Conservation (phyloP, 2,329 filamentous ascomycete genomes). For the Rhexocercosporidium sp. region DNA sequence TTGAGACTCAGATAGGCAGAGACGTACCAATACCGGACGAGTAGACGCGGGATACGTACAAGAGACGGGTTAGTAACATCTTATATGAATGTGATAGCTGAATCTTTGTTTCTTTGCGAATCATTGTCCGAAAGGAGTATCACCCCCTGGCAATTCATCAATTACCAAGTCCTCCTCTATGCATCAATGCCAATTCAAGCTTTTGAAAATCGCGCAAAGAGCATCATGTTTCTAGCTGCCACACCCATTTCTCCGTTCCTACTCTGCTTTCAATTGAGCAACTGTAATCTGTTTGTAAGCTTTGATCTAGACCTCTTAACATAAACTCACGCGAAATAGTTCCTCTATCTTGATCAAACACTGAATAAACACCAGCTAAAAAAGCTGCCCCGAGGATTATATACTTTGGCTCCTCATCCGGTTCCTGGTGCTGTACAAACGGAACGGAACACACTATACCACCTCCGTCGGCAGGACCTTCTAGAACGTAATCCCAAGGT, state of each 20-base stretch:
- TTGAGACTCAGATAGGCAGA: too few species aligned
- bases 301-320: conserved; percentile 1
- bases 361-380: conserved; percentile 5
- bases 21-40: too few species aligned
- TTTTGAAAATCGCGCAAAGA: too few species aligned
- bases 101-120: too few species aligned
- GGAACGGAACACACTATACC: background rate
- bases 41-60: too few species aligned
- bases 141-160: too few species aligned
- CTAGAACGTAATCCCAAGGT: conserved; percentile 4
- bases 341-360: conserved; percentile 5
- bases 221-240: too few species aligned
- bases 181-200: too few species aligned
- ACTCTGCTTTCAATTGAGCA: conserved; percentile 3
- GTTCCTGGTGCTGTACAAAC: background rate
- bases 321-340: background rate
- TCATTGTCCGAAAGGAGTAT: too few species aligned
- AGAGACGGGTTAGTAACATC: too few species aligned
- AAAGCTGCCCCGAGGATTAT: conserved; percentile 1
- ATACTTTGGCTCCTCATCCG: conserved; percentile 2
- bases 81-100: too few species aligned
- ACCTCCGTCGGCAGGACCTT: background rate
- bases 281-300: conserved; percentile 3
- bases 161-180: too few species aligned
- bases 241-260: background rate